A percentile compares a stretch with the other conserved stretches of the same genome.
Evolutionary conservation across 2,329 filamentous ascomycete genomes (phyloP).

Genomic region (Akanthomyces uredinophilus): DNA sequence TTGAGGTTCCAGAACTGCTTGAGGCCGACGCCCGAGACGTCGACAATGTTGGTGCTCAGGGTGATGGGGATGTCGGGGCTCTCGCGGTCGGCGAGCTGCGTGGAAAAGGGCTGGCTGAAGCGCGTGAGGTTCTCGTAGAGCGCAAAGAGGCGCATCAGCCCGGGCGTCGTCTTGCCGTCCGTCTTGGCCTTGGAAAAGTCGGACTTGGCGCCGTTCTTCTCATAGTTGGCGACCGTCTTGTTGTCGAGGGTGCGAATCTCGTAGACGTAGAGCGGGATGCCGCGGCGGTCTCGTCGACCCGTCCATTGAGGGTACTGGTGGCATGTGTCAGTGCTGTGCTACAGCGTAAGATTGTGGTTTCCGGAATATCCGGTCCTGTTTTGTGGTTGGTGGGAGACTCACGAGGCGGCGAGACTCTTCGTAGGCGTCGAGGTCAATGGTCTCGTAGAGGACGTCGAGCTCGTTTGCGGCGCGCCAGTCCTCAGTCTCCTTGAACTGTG

Average conservation of each 20-base stretch:
- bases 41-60: slow-evolving; percentile 90
- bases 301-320: slow-evolving; percentile 88
- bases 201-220: slow-evolving; percentile 56
- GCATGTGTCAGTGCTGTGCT: slow-evolving; percentile 1
- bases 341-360: not conserved
- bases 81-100: slow-evolving; percentile 65
- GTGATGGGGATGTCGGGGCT: slow-evolving; percentile 80
- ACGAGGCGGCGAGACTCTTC: slow-evolving; percentile 65
- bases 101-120: slow-evolving; percentile 82
- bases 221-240: slow-evolving; percentile 76
- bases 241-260: slow-evolving; percentile 78
- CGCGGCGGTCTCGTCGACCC: slow-evolving; percentile 80
- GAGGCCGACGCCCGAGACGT: slow-evolving; percentile 80
- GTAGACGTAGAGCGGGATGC: slow-evolving; percentile 88
- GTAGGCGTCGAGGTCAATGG: slow-evolving; percentile 13
- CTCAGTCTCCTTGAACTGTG: slow-evolving; percentile 12
- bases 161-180: slow-evolving; percentile 63
- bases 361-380: not conserved
- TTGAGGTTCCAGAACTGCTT: slow-evolving; percentile 97
- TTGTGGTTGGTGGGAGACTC: slow-evolving; percentile 25
- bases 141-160: slow-evolving; percentile 81
- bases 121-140: slow-evolving; percentile 89
- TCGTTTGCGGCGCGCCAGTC: slow-evolving; percentile 15
- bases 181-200: slow-evolving; percentile 57
- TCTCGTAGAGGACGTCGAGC: slow-evolving; percentile 13